Conservation (phyloP, 2,329 filamentous ascomycete genomes). For the Fusarium multiceps region DNA sequence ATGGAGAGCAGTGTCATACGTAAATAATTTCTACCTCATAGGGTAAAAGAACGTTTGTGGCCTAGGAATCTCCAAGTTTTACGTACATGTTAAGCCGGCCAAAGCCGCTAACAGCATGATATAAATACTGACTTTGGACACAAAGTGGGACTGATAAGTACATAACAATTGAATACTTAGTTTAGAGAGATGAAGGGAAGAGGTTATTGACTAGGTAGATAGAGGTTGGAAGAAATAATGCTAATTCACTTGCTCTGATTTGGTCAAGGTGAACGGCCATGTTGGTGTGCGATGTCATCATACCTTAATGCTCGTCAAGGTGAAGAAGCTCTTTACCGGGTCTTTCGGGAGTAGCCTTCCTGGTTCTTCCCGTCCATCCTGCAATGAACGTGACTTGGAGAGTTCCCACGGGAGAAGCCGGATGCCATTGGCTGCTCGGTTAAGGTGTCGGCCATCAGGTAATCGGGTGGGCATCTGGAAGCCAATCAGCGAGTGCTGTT, state of each 20-base stretch:
- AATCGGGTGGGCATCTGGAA: background rate
- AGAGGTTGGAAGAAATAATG: background rate
- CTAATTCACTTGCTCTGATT: background rate
- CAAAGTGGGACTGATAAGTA: background rate
- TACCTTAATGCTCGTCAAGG: background rate
- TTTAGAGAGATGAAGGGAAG: background rate
- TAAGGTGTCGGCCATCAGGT: constrained; percentile 29
- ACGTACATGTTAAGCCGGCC: constrained; percentile 5
- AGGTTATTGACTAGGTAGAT: background rate
- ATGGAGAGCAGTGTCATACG: background rate
- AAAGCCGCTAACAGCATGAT: background rate
- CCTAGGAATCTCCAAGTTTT: background rate
- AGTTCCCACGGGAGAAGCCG: constrained; percentile 16
- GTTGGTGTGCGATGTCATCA: background rate
- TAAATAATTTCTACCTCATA: background rate
- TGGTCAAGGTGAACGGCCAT: background rate
- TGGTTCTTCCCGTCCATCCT: background rate
- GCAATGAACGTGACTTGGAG: background rate
- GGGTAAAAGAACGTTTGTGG: background rate
- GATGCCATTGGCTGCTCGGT: constrained; percentile 27
- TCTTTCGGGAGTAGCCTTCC: constrained; percentile 1
- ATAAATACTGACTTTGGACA: background rate
- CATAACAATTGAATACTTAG: background rate
- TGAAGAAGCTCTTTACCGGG: background rate
- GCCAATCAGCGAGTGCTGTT: constrained; percentile 22